Conservation (phyloP, 2,329 filamentous ascomycete genomes). For the Colletotrichum sojae region DNA sequence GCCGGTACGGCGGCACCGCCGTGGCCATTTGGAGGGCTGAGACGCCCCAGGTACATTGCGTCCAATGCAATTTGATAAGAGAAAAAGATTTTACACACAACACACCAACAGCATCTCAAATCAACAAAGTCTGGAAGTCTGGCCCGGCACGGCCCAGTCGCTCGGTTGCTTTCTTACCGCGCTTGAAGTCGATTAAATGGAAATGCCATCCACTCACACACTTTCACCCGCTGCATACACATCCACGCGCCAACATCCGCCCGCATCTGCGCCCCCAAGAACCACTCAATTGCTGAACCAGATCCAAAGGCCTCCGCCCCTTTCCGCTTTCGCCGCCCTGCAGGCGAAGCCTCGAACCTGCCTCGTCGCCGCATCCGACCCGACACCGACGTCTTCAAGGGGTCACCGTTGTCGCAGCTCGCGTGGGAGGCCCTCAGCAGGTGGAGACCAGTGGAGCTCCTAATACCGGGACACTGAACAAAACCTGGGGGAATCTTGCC, state of each 20-base stretch:
- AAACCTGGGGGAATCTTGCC: slow-evolving; percentile 37
- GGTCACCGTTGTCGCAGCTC: slow-evolving; percentile 4
- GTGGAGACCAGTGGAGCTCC: slow-evolving; percentile 19
- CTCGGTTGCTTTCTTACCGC: too few species aligned
- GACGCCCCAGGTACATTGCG: slow-evolving; percentile 9
- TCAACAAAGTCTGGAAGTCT: too few species aligned
- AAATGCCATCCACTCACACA: slow-evolving; percentile 14
- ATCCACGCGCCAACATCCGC: too few species aligned
- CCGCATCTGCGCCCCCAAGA: too few species aligned
- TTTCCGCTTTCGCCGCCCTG: slow-evolving; percentile 2
- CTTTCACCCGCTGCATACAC: not conserved
- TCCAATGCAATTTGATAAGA: too few species aligned
- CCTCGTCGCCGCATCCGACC: slow-evolving; percentile 23
- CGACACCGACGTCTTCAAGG: slow-evolving; percentile 14
- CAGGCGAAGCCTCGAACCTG: not conserved
- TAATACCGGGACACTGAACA: not conserved
- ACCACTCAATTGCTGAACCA: not conserved
- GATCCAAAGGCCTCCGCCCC: not conserved
- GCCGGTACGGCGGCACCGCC: slow-evolving; percentile 10
- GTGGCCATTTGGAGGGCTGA: not conserved
- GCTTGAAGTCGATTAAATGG: not conserved
- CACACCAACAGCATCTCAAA: too few species aligned
- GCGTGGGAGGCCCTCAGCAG: not conserved
- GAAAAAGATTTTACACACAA: too few species aligned
- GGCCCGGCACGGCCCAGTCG: not conserved